Base-by-base conservation (phyloP, 139 green algal species). In the Picochlorum sp. region DNA sequence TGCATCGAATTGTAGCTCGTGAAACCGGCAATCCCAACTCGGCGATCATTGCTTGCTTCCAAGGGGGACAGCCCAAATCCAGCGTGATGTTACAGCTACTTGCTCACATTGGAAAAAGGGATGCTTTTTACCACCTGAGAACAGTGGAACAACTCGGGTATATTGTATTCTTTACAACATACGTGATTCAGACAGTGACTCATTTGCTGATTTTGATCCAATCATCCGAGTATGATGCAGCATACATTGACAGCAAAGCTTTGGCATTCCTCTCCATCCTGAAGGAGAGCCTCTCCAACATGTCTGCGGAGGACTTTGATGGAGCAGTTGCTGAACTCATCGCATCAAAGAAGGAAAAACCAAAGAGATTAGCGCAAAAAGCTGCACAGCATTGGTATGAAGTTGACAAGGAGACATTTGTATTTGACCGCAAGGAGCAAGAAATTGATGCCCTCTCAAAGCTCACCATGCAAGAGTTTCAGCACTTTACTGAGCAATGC, bases 91-190 rank as follows among this genome's bases (percentile, higher is more conserved):
- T 77, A 18, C 69, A 90, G 57, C 77, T 96, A 69, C 62, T 90
- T 56, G 83, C 90, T 4, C 85, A 94, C 55, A 70, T 90, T 44
- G 70, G 65, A 34, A 87, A 88, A 73, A 63, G 84, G 2, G 84
- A 92, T 13, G 90, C 84, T 6, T 97, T 95, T 79, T 70, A 91
- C 69, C 65, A 82, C 56, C 80, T 97, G 73, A 73, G 90, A 60
- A 94, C 90, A 1, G 73, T 88, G 61, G 78, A 96, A 79, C 90
- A 38, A 13, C n/a, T 58, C 47, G 72, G 68, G 4, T 77, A 77
- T 26, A 24, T 78, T 16, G 62, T 51, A 14, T 72, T 72, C 52
- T 66, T 44, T 23, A 57, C 63, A 18, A 52, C 56, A 14, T 74
- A 62, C 57, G 62, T 49, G 37, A 75, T 28, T 7, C 63, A 73